Evolutionary conservation across 2,329 filamentous ascomycete species (phyloP), one percentile per base, ranked within the genome.

Genomic region (Byssothecium circinans): DNA sequence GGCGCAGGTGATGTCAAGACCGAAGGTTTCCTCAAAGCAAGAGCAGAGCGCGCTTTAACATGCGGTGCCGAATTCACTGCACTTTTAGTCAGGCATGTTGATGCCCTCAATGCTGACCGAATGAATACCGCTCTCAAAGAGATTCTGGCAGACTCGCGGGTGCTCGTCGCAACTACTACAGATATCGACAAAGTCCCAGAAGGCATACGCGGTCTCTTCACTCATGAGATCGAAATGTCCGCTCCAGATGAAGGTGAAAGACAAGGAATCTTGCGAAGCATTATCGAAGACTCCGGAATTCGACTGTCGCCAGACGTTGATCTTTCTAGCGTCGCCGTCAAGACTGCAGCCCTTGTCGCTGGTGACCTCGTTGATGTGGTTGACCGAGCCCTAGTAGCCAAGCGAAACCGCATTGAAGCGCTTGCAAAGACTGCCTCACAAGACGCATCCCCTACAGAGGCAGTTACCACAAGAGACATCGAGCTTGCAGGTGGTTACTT

Each of bases 161-260:
- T 97, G 2, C 74, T 99, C 19, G 85, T 99, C 58, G 92, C 94
- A 0, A 99, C 94, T 0, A 96, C 92, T 0, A 96, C 91, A 6
- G 92, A 97, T 58, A 85, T 96, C 0, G 94, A 97, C 66, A 95
- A 97, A 69, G 83, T 99, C 1, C 89, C 92, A 0, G 91, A 96
- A 61, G 88, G 88, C 0, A 85, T 97, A 17, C 84, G 94, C 43
- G 90, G 90, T 10, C 78, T 97, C 2, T 97, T 99, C 69, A 96
- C 91, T 0, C 92, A 99, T 62, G 94, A 99, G 70, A 79, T 99
- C 34, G 92, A 97, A 64, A 90, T 99, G 82, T 83, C 79, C 36
- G 94, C 94, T 0, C 94, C 94, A 0, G 91, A 97, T 60, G 94
- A 99, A 68, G 85, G 84, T 20, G 92, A 97, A 71, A 81, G 94